Percentiles rank a stretch among this genome's conserved stretches.
Evolutionary conservation across 805 yeast genomes (phyloP).

Genomic region (Jamesozyma rosinii): DNA sequence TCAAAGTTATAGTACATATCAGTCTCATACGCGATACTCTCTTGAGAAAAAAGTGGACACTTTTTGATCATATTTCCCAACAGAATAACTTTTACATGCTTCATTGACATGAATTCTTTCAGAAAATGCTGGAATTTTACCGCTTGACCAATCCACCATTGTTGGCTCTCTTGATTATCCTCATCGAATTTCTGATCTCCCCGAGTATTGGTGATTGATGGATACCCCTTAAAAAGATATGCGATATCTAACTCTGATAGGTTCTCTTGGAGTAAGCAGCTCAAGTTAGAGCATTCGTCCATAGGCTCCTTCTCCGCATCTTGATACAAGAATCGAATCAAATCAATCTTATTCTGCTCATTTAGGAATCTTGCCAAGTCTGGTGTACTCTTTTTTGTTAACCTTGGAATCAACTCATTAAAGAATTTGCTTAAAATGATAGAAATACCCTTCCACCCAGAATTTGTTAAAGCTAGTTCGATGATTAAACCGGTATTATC

Average conservation of each 20-base stretch:
- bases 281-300: constrained; percentile 38
- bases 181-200: constrained; percentile 18
- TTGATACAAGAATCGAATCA: constrained; percentile 38
- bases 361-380: constrained; percentile 36
- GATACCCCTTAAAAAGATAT: constrained; percentile 38
- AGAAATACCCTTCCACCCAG: constrained; percentile 36
- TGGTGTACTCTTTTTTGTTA: constrained; percentile 12
- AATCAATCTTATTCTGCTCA: constrained; percentile 40
- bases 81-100: constrained; percentile 31
- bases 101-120: constrained; percentile 16
- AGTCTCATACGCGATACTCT: neutral
- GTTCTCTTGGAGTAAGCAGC: constrained; percentile 36
- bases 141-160: constrained; percentile 40
- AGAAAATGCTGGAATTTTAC: constrained; percentile 31
- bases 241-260: constrained; percentile 24
- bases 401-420: constrained; percentile 9
- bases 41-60: neutral
- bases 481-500: constrained; percentile 37
- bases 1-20: constrained; percentile 42
- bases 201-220: constrained; percentile 23
- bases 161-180: constrained; percentile 19
- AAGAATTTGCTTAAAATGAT: constrained; percentile 32
- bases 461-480: constrained; percentile 40
- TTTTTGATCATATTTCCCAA: constrained; percentile 23
- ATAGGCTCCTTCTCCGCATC: constrained; percentile 33